phyloP scores from a whole-genome alignment of 148 eudicot species.

The Camellia lanceoleosa region DNA sequence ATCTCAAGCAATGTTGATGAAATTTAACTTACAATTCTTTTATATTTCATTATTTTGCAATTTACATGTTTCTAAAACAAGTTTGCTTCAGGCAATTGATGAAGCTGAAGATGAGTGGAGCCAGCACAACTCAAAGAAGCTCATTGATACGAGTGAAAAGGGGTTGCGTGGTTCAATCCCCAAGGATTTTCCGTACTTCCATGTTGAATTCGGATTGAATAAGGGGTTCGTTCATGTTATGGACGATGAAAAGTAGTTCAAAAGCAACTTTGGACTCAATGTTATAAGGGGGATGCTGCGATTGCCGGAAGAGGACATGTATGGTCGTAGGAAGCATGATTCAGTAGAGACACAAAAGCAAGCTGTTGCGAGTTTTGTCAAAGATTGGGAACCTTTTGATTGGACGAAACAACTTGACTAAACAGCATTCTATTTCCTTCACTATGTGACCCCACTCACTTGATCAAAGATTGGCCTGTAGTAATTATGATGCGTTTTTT shows the following conservation, averaged over 20 bases:
- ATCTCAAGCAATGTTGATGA: no score
- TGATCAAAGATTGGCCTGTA: no score
- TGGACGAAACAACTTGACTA: slow-evolving; percentile 91
- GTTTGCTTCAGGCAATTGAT: slow-evolving; percentile 73
- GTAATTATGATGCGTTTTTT: no score
- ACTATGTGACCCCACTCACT: no score
- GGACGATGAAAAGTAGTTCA: slow-evolving; percentile 69
- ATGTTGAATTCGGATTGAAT: slow-evolving; percentile 81
- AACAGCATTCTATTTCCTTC: not conserved
- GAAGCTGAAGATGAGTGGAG: slow-evolving; percentile 99
- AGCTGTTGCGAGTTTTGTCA: slow-evolving; percentile 57
- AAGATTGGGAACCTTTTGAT: slow-evolving; percentile 85
- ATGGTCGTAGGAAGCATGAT: slow-evolving; percentile 63
- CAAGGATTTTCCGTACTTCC: slow-evolving; percentile 87
- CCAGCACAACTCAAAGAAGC: slow-evolving; percentile 87
- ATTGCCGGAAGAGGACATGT: slow-evolving; percentile 77
- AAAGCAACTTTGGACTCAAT: slow-evolving; percentile 73
- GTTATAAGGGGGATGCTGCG: slow-evolving; percentile 84
- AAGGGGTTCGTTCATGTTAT: slow-evolving; percentile 94
- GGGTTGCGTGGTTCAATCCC: slow-evolving; percentile 86
- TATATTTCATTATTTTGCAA: not conserved
- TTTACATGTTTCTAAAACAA: not conserved
- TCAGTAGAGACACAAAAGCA: slow-evolving; percentile 62
- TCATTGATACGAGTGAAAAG: slow-evolving; percentile 83
- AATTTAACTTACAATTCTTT: not conserved